Percentiles rank a stretch among this genome's conserved stretches.
phyloP scores from a whole-genome alignment of 169 alveolate genomes.

The Babesia bigemina region DNA sequence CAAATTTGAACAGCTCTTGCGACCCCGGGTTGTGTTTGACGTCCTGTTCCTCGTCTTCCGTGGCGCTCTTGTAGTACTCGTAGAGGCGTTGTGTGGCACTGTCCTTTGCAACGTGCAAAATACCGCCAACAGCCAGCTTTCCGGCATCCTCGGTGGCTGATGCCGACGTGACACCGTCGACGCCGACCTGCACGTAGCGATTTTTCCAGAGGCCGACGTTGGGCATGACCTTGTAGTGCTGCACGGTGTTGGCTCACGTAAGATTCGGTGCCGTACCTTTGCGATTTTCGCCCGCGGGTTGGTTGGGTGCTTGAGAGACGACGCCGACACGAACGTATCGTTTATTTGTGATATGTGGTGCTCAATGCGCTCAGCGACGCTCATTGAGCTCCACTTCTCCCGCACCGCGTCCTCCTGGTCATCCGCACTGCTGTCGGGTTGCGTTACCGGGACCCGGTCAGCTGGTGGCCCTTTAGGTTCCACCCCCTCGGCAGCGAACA shows the following conservation, averaged over 20 bases:
- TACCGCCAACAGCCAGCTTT: constrained; percentile 45
- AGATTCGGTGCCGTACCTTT: constrained; percentile 30
- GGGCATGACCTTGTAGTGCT: constrained; percentile 61
- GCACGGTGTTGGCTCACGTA: background rate
- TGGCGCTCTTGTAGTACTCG: constrained; percentile 47
- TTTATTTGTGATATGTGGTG: constrained; percentile 32
- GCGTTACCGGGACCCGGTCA: background rate
- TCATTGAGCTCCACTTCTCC: constrained; percentile 51
- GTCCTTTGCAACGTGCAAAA: constrained; percentile 59
- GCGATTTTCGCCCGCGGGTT: constrained; percentile 49
- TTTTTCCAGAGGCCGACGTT: constrained; percentile 60
- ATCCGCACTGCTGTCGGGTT: background rate
- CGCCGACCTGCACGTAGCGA: constrained; percentile 65
- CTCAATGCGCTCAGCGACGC: constrained; percentile 32
- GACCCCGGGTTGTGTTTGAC: background rate
- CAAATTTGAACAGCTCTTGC: constrained; percentile 39
- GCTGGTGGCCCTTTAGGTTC: background rate
- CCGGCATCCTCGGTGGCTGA: constrained; percentile 33
- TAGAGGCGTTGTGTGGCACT: constrained; percentile 53
- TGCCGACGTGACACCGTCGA: constrained; percentile 50
- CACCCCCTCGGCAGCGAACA: constrained; percentile 13
- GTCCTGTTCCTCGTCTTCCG: background rate
- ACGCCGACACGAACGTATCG: constrained; percentile 43
- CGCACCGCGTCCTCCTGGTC: constrained; percentile 4
- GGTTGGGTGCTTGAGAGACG: constrained; percentile 42